phyloP scores from a whole-genome alignment of 2,329 filamentous ascomycete species.

The Knoxdaviesia proteae region DNA sequence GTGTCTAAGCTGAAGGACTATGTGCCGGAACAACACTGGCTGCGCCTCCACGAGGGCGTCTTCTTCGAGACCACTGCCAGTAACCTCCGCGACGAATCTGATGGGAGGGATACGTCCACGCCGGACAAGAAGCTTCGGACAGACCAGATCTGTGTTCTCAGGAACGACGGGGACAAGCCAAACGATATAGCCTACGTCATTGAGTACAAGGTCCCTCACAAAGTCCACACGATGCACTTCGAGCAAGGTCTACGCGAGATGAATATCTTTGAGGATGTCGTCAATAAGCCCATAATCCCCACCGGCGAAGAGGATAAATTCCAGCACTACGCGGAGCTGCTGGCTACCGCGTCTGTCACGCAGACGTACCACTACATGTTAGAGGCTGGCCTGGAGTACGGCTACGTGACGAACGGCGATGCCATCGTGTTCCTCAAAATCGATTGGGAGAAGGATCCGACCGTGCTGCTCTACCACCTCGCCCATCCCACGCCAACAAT shows the following conservation, averaged over 20 bases:
- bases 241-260: conserved; percentile 18
- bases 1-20: too few species aligned
- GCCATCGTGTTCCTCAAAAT: conserved; percentile 21
- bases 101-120: too few species aligned
- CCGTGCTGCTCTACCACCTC: background rate
- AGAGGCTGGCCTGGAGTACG: conserved; percentile 19
- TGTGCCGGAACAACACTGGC: too few species aligned
- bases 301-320: conserved; percentile 10
- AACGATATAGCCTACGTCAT: conserved; percentile 11
- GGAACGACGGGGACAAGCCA: too few species aligned
- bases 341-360: conserved; percentile 20
- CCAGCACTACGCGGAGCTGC: conserved; percentile 14
- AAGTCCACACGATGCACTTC: conserved; percentile 20
- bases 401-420: conserved; percentile 20
- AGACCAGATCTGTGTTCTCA: too few species aligned
- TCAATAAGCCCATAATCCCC: conserved; percentile 9
- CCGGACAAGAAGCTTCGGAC: too few species aligned
- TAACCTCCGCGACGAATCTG: too few species aligned
- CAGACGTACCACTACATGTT: conserved; percentile 30
- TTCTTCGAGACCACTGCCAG: too few species aligned
- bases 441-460: conserved; percentile 6
- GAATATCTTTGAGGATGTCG: conserved; percentile 17
- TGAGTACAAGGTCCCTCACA: conserved; percentile 26
- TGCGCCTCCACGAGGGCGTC: too few species aligned
- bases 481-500: background rate